These are phyloP conservation scores for Cladosporium velox DNA, from an alignment of 2,329 filamentous ascomycete genomes.

Conservation along the genomic window DNA sequence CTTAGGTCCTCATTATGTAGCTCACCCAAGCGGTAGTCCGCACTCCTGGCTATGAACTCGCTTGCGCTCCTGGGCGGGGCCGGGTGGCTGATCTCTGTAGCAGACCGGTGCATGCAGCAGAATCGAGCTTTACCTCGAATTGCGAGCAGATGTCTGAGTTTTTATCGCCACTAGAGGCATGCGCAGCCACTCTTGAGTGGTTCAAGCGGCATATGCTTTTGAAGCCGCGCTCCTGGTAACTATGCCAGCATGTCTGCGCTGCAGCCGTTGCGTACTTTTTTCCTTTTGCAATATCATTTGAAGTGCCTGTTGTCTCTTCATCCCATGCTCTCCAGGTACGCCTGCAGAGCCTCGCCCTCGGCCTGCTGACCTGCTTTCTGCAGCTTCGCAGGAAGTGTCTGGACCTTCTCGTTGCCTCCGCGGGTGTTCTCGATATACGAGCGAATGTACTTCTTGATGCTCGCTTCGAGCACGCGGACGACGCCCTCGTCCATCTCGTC, in stretches of 20 bases:
- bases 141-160: background rate
- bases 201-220: background rate
- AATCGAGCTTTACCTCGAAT: background rate
- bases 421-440: slow-evolving; percentile 3
- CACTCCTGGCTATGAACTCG: background rate
- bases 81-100: background rate
- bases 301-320: background rate
- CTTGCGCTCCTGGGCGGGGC: background rate
- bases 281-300: background rate
- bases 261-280: background rate
- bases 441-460: slow-evolving; percentile 10
- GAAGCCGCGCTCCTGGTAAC: background rate
- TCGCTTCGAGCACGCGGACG: slow-evolving; percentile 52
- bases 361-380: slow-evolving; percentile 11
- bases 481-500: slow-evolving; percentile 55
- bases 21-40: background rate
- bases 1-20: background rate
- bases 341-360: slow-evolving; percentile 14
- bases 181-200: background rate
- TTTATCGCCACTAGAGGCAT: background rate
- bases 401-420: slow-evolving; percentile 10
- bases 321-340: slow-evolving; percentile 12
- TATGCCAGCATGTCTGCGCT: background rate
- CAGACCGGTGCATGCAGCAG: background rate
- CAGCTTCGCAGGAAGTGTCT: slow-evolving; percentile 15